Evolutionary conservation across 23 red algal species (phyloP), one percentile per base, ranked within the genome.

Genomic region (Gracilaria domingensis): DNA sequence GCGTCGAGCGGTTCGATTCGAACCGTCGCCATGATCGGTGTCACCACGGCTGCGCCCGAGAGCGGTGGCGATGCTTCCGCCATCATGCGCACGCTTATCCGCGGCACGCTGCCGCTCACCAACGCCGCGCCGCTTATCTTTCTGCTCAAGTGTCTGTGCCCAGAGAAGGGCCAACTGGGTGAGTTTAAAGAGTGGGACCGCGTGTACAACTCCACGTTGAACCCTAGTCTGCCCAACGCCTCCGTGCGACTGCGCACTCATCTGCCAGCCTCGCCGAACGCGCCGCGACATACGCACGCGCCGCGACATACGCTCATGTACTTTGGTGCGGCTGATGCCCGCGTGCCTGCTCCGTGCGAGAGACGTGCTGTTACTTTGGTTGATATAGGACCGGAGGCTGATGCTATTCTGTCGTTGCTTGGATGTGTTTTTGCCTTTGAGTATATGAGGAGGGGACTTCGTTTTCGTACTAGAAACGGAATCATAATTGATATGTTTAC

Each of bases 141-240:
- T 24, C 42, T 84, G 8, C 34, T 81, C 50, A 83, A 74, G 23
- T 74, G 36, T 40, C 48, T 93, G 24, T 93, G 89, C 51, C 80
- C 79, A 2, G 57, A 93, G 67, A 75, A 38, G 23, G 89, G 89
- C 7, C 45, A 84, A 36, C 53, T 84, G 24, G 79, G 80, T 48
- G 79, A 57, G 14, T 93, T 93, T 73, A 61, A 66, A 35, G 89
- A 83, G 8, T 84, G 67, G 59, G 80, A 93, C 39, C 89, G 89
- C 50, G 89, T 93, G 57, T 93, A 85, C 81, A 85, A 73, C 20
- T 30, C 64, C 0, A n/a, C 80, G 2, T 38, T 80, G 11, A 65
- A 75, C 3, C 47, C 67, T 23, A 69, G 53, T n/a, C 25, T 61
- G 57, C 65, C 69, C n/a, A 84, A 75, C 28, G 59, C 71, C 24